A percentile compares a stretch with the other conserved stretches of the same genome.
Conservation (phyloP, 768 basidiomycete genomes). For the Omphalotus guepiniiformis region DNA sequence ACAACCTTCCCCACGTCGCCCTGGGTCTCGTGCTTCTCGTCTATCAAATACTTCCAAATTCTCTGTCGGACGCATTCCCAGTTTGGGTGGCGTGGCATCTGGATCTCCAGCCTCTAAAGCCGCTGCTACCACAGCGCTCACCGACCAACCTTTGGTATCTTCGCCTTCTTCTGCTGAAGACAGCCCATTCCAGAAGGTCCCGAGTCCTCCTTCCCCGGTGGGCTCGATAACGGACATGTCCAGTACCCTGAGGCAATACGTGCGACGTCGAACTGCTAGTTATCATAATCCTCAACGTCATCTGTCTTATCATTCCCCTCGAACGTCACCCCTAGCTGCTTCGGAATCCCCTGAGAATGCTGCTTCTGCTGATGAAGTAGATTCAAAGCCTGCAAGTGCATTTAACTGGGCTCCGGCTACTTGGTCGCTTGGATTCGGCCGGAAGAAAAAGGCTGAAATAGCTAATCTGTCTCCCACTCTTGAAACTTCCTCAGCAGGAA, state of each 20-base stretch:
- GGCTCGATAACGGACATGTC: constrained; percentile 59
- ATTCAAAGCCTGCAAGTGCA: constrained; percentile 43
- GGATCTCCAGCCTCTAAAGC: constrained; percentile 49
- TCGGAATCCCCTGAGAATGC: constrained; percentile 18
- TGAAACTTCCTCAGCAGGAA: background rate
- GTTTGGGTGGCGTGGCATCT: constrained; percentile 44
- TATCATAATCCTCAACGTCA: constrained; percentile 51
- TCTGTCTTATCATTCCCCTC: constrained; percentile 56
- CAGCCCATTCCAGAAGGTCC: constrained; percentile 32
- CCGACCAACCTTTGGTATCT: constrained; percentile 47
- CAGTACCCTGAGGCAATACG: constrained; percentile 36
- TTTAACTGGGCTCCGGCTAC: constrained; percentile 57
- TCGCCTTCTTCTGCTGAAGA: constrained; percentile 40
- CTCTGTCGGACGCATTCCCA: constrained; percentile 59
- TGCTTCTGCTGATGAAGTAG: constrained; percentile 22
- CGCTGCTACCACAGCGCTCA: constrained; percentile 62
- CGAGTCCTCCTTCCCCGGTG: constrained; percentile 53
- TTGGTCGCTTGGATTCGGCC: constrained; percentile 63
- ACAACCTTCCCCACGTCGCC: constrained; percentile 57
- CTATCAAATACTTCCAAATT: constrained; percentile 66
- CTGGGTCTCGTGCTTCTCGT: constrained; percentile 69
- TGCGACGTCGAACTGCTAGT: constrained; percentile 49
- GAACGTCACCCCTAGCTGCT: constrained; percentile 42
- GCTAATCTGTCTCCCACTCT: constrained; percentile 50
- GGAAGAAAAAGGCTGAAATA: constrained; percentile 47